phyloP scores from a whole-genome alignment of 768 basidiomycete genomes.

The Lactarius sp. region DNA sequence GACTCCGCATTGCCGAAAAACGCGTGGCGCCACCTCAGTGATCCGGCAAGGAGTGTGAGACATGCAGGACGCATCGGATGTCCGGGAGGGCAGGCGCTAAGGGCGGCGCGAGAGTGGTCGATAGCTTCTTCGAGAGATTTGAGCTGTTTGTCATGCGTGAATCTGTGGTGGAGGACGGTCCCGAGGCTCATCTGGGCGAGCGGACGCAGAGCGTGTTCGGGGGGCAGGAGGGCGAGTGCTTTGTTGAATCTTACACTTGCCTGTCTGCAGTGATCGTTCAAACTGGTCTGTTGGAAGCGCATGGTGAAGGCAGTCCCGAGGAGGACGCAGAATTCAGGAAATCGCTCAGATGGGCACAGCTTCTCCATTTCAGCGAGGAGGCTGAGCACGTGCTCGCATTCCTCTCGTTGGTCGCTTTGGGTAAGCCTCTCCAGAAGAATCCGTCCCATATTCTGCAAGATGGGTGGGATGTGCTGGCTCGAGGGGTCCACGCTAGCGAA shows the following conservation, averaged over 20 bases:
- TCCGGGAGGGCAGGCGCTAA: background rate
- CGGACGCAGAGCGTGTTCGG: background rate
- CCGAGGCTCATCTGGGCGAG: background rate
- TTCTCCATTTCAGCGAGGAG: conserved; percentile 1
- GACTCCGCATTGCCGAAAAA: conserved; percentile 9
- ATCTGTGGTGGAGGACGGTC: background rate
- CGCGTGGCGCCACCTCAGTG: conserved; percentile 1
- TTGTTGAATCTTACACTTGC: conserved; percentile 2
- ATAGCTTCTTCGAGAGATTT: conserved; percentile 7
- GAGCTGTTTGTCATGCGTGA: conserved; percentile 6
- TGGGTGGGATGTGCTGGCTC: background rate
- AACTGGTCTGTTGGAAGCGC: conserved; percentile 12
- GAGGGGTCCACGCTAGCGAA: background rate
- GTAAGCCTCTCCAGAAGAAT: background rate
- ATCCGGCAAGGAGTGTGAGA: conserved; percentile 7
- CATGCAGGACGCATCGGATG: conserved; percentile 2
- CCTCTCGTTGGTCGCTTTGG: background rate
- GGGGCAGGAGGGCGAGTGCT: background rate
- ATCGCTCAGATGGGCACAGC: background rate
- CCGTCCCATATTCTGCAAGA: background rate
- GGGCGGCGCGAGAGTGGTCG: background rate
- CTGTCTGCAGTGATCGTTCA: background rate
- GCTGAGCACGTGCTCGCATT: background rate
- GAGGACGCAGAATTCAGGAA: background rate
- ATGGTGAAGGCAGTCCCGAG: background rate